A percentile compares a stretch with the other conserved stretches of the same genome.
Conservation (phyloP, 768 basidiomycete species). For the Chalciporus chontae region DNA sequence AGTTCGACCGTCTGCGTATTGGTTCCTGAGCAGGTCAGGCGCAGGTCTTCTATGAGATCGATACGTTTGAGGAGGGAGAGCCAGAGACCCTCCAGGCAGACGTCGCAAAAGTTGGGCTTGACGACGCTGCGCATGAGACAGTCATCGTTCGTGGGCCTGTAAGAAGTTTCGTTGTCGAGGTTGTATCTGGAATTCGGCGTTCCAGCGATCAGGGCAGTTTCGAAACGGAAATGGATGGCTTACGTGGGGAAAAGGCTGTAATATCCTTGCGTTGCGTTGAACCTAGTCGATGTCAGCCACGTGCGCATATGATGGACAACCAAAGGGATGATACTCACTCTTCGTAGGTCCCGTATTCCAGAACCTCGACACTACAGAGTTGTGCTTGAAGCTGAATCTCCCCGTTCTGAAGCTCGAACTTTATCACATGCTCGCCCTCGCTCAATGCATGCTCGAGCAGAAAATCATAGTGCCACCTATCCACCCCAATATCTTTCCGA, state of each 20-base stretch:
- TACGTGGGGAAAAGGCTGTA: constrained; percentile 76
- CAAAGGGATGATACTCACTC: constrained; percentile 43
- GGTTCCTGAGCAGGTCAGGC: constrained; percentile 34
- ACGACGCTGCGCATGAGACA: constrained; percentile 78
- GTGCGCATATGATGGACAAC: background rate
- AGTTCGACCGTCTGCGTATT: constrained; percentile 40
- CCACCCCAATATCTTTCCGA: constrained; percentile 52
- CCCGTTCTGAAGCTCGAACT: constrained; percentile 51
- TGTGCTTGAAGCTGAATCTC: constrained; percentile 56
- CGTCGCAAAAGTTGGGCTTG: constrained; percentile 69
- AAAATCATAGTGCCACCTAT: constrained; percentile 77
- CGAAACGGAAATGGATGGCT: constrained; percentile 19
- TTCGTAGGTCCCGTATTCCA: constrained; percentile 63
- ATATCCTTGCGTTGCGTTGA: constrained; percentile 51
- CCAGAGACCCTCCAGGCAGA: constrained; percentile 76
- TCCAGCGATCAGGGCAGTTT: background rate
- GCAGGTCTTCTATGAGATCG: constrained; percentile 56
- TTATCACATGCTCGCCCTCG: constrained; percentile 54
- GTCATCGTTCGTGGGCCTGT: constrained; percentile 80
- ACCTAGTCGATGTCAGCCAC: constrained; percentile 39
- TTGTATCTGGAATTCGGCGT: constrained; percentile 43
- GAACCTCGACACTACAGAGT: constrained; percentile 70
- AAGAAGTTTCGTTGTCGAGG: constrained; percentile 54
- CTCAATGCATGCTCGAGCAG: constrained; percentile 37
- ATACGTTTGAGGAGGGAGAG: constrained; percentile 55